Conservation (phyloP, 2,329 filamentous ascomycete genomes). For the Alternaria rosae region DNA sequence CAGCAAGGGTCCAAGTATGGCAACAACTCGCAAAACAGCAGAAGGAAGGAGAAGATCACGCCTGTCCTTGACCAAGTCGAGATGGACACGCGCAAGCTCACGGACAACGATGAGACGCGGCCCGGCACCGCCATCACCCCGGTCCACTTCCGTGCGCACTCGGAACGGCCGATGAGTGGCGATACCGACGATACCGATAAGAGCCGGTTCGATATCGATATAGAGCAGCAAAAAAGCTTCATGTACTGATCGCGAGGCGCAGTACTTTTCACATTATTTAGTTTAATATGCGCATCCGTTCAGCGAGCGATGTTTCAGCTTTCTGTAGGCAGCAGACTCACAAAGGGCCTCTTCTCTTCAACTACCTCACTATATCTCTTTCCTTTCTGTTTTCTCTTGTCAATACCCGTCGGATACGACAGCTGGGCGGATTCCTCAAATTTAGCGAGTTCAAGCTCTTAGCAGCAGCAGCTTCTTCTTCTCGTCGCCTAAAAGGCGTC, state of each 20-base stretch:
- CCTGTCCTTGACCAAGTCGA: conserved; percentile 44
- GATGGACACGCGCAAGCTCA: conserved; percentile 44
- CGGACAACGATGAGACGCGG: conserved; percentile 34
- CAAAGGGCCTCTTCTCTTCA: conserved; percentile 21
- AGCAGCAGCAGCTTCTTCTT: neutral
- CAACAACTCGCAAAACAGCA: conserved; percentile 42
- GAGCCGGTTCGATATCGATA: conserved; percentile 43
- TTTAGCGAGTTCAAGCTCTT: conserved; percentile 18
- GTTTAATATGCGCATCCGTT: conserved; percentile 27
- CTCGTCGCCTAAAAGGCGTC: conserved; percentile 5
- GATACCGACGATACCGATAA: conserved; percentile 43
- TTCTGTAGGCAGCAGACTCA: conserved; percentile 26
- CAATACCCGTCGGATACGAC: conserved; percentile 24
- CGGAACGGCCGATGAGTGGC: conserved; percentile 44
- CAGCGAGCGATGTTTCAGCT: conserved; percentile 18
- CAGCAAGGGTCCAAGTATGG: conserved; percentile 39
- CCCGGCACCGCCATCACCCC: conserved; percentile 28
- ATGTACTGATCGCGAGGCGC: conserved; percentile 41
- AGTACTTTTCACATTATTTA: conserved; percentile 19
- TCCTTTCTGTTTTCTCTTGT: conserved; percentile 19
- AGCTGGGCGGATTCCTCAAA: conserved; percentile 18
- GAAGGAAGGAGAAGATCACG: conserved; percentile 42
- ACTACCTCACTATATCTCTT: conserved; percentile 15
- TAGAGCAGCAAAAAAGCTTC: conserved; percentile 47
- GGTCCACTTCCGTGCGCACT: conserved; percentile 24